Evolutionary conservation across 1,139 yeast genomes (phyloP), one percentile per base, ranked within the genome.

Genomic region (Lodderomyces beijingensis): DNA sequence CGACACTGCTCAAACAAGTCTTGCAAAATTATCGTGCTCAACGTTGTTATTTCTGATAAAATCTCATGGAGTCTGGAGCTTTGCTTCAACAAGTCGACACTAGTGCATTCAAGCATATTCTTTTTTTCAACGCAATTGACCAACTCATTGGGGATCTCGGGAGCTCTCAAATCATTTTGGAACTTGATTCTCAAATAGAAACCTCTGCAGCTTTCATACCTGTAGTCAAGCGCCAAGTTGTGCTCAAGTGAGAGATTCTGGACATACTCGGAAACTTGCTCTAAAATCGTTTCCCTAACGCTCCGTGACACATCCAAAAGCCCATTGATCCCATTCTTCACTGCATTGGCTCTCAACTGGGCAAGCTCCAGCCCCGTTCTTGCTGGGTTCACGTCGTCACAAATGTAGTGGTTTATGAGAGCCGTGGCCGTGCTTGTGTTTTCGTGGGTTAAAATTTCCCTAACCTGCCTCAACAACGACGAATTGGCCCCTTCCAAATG

Each of bases 291-390:
- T 33, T 62, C 57, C 33, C 68, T 66, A 0, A 69, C 39, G 37
- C 59, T 59, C 28, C 76, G 52, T 1, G 72, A 63, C 0, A 67
- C 60, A 45, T 68, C 75, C 2, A 71, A 45, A 16, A 70, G 47
- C 0, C 77, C 76, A 46, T 70, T 70, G 2, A 52, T 46, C 0
- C 74, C 74, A 19, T 59, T 45, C 38, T 54, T 63, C 0, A 70
- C 61, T 0, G 75, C 74, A 45, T 65, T 65, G 25, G 66, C 56
- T 39, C 57, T 57, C 39, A 69, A 75, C 38, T 65, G 65, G 33
- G 60, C 62, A 18, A 68, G 41, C 27, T 70, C 72, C 5, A 63
- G 40, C 1, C 61, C 47, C 3, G 54, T 51, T 1, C 46, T 49
- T 0, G 72, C 72, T 70, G 71, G 65, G 4, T 41, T 40, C 31